phyloP scores from a whole-genome alignment of 2,329 filamentous ascomycete species.

The Xylaria sp. region DNA sequence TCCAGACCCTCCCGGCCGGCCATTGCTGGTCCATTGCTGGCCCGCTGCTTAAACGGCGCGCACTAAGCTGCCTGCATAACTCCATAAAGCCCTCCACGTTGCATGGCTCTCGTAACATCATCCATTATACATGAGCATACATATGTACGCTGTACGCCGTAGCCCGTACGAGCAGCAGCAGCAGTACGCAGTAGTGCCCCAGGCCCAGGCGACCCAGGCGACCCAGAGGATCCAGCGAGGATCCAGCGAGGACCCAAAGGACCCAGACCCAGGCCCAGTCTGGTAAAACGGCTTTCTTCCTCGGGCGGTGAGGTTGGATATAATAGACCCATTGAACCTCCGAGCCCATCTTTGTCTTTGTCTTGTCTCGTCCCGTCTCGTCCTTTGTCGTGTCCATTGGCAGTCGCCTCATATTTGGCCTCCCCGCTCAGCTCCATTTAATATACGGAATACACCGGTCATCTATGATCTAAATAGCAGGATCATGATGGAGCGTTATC shows the following conservation, averaged over 20 bases:
- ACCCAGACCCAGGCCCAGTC: background rate
- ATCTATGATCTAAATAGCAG: background rate
- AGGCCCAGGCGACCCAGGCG: too few species aligned
- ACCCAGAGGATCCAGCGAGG: too few species aligned
- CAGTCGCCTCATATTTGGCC: background rate
- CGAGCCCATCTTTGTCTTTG: background rate
- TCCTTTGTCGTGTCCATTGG: background rate
- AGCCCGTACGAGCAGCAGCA: too few species aligned
- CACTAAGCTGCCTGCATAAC: constrained; percentile 12
- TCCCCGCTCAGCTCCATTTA: background rate
- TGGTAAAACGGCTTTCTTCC: background rate
- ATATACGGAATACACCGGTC: background rate
- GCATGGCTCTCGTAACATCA: constrained; percentile 15
- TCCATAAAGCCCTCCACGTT: constrained; percentile 3
- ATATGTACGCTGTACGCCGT: too few species aligned
- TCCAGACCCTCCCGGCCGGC: too few species aligned
- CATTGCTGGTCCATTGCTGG: constrained; percentile 2
- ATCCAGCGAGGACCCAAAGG: too few species aligned
- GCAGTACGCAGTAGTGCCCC: too few species aligned
- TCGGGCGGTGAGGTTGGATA: constrained; percentile 9
- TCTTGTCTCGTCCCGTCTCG: background rate
- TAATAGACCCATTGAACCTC: constrained; percentile 6
- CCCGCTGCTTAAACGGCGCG: constrained; percentile 7
- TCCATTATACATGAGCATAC: background rate
- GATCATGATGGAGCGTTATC: constrained; percentile 27